A percentile compares a stretch with the other conserved stretches of the same genome.
Evolutionary conservation across 768 basidiomycete species (phyloP).

Genomic region (Leccinellum luteum): DNA sequence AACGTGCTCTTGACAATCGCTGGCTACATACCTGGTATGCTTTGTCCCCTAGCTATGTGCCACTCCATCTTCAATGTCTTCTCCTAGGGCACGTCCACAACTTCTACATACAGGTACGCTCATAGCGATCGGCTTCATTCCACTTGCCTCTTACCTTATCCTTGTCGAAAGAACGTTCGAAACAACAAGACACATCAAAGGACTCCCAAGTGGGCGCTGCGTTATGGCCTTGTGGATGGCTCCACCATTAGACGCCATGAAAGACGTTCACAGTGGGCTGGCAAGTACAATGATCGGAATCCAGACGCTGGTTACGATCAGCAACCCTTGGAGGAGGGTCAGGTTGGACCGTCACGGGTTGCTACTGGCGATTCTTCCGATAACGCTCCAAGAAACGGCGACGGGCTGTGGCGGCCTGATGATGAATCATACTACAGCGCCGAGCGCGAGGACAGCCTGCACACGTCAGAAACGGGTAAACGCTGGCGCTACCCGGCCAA

Average conservation of each 20-base stretch:
- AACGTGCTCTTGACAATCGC: slow-evolving; percentile 86
- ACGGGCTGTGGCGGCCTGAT: slow-evolving; percentile 68
- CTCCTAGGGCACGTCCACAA: slow-evolving; percentile 82
- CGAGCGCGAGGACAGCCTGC: slow-evolving; percentile 36
- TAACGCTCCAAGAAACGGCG: slow-evolving; percentile 27
- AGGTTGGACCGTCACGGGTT: slow-evolving; percentile 38
- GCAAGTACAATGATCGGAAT: slow-evolving; percentile 80
- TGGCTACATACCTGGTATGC: slow-evolving; percentile 83
- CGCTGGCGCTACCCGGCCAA: slow-evolving; percentile 88
- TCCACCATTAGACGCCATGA: slow-evolving; percentile 75
- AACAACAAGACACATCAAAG: slow-evolving; percentile 92
- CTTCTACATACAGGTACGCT: slow-evolving; percentile 80
- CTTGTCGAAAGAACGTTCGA: slow-evolving; percentile 68
- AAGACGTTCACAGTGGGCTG: slow-evolving; percentile 83
- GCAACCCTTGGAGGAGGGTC: slow-evolving; percentile 77
- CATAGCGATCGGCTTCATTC: not conserved
- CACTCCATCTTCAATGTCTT: slow-evolving; percentile 5
- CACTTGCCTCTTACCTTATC: slow-evolving; percentile 7
- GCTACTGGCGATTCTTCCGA: slow-evolving; percentile 12
- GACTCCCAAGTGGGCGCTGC: slow-evolving; percentile 94
- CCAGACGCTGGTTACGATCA: slow-evolving; percentile 66
- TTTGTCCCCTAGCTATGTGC: not conserved
- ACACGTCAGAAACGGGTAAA: slow-evolving; percentile 35
- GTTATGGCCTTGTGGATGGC: slow-evolving; percentile 86
- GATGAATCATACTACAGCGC: slow-evolving; percentile 74